A percentile compares a stretch with the other conserved stretches of the same genome.
These are phyloP conservation scores for Tolypocladium nubicola DNA, from an alignment of 2,329 filamentous ascomycete species.

Conservation along the genomic window DNA sequence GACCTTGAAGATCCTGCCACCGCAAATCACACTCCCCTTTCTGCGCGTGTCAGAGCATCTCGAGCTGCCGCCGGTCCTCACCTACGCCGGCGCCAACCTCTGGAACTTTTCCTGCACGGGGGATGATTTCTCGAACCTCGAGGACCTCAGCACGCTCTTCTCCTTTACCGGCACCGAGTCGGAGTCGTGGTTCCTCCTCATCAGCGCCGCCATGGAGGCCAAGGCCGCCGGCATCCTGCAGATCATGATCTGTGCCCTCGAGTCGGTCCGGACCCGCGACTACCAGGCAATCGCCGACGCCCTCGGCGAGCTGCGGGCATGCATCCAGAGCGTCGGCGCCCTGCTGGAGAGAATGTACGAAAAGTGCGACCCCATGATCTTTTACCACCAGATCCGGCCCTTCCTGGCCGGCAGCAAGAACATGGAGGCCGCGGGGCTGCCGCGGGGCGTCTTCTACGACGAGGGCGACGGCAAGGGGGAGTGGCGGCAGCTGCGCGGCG, in stretches of 20 bases:
- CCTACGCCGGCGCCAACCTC: conserved; percentile 75
- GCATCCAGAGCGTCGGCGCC: conserved; percentile 55
- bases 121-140: conserved; percentile 49
- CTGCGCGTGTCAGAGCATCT: conserved; percentile 61
- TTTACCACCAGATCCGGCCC: conserved; percentile 81
- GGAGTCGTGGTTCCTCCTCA: conserved; percentile 89
- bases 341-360: conserved; percentile 82
- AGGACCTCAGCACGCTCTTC: conserved; percentile 59
- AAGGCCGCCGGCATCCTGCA: conserved; percentile 66
- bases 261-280: conserved; percentile 53
- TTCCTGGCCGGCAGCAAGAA: conserved; percentile 88
- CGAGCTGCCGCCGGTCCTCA: conserved; percentile 79
- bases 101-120: conserved; percentile 71
- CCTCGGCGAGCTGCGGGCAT: conserved; percentile 53
- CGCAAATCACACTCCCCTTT: conserved; percentile 67
- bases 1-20: conserved; percentile 50
- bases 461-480: conserved; percentile 53
- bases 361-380: conserved; percentile 73
- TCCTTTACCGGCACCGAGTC: conserved; percentile 85
- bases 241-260: conserved; percentile 65
- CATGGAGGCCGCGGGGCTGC: conserved; percentile 76
- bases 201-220: conserved; percentile 86
- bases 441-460: conserved; percentile 77
- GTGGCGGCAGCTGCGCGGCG: conserved; percentile 75
- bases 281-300: conserved; percentile 48